Evolutionary conservation across 2,329 filamentous ascomycete species (phyloP).

Genomic region (Ilyonectria destructans): DNA sequence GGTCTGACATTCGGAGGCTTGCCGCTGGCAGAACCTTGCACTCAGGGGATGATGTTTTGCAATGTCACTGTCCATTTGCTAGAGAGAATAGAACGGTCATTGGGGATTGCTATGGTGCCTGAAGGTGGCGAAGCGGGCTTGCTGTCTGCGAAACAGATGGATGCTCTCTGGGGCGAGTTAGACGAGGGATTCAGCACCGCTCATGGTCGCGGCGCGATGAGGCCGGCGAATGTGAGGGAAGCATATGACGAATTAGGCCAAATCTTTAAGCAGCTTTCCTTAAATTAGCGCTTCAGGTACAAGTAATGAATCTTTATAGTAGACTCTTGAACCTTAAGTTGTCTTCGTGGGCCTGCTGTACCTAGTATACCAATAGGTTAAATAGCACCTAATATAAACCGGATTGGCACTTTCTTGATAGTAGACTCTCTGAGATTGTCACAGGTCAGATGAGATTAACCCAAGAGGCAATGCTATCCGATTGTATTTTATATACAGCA

Average conservation of each 20-base stretch:
- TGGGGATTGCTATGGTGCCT: neutral
- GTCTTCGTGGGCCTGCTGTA: no score
- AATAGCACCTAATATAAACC: no score
- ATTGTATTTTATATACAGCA: slow-evolving; percentile 4
- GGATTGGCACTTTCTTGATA: no score
- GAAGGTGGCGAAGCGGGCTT: neutral
- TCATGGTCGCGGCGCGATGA: neutral
- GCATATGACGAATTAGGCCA: neutral
- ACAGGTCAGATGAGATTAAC: no score
- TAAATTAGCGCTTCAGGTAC: neutral
- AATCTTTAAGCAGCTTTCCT: slow-evolving; percentile 1
- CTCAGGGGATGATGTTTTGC: neutral
- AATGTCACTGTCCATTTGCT: neutral
- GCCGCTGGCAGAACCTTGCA: neutral
- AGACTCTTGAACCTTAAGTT: no score
- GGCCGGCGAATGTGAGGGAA: neutral
- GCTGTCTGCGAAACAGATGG: neutral
- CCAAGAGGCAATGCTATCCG: no score
- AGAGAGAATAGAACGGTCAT: neutral
- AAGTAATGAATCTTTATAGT: no score
- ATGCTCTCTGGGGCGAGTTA: slow-evolving; percentile 6
- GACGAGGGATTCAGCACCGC: neutral
- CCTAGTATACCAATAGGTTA: no score
- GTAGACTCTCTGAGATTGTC: no score
- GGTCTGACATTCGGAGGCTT: neutral